Conservation (phyloP, 495 filamentous ascomycete genomes). For the Neurospora sp. region DNA sequence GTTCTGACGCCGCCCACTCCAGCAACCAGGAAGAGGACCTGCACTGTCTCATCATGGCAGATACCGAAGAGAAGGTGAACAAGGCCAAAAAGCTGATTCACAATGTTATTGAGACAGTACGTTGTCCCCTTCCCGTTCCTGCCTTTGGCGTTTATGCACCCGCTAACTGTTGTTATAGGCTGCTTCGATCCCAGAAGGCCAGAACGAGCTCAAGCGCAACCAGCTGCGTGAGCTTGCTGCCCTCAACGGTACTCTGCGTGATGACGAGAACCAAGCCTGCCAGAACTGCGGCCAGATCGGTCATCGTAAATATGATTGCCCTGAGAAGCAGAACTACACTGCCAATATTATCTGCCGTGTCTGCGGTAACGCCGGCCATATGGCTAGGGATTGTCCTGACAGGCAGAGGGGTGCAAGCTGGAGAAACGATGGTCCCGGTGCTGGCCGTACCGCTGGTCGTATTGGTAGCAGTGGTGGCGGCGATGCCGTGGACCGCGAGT, state of each 20-base stretch:
- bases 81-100: constrained; percentile 96
- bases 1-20: constrained; percentile 95
- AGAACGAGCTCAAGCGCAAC: constrained; percentile 96
- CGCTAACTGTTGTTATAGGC: constrained; percentile 48
- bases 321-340: constrained; percentile 94
- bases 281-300: constrained; percentile 99
- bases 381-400: constrained; percentile 63
- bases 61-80: constrained; percentile 96
- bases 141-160: neutral
- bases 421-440: constrained; percentile 61
- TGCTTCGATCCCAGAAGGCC: constrained; percentile 94
- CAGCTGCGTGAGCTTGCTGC: constrained; percentile 95
- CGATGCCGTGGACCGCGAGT: constrained; percentile 86
- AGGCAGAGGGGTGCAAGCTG: constrained; percentile 81
- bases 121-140: constrained; percentile 22
- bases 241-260: constrained; percentile 93
- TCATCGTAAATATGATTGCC: constrained; percentile 97
- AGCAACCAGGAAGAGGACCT: constrained; percentile 99
- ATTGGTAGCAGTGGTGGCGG: constrained; percentile 52
- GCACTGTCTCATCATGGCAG: constrained; percentile 98
- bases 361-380: constrained; percentile 55
- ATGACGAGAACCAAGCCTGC: constrained; percentile 98
- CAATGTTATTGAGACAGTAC: constrained; percentile 93
- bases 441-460: constrained; percentile 43
- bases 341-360: constrained; percentile 98